Evolutionary conservation across 257 asterid genomes (phyloP), one percentile per base, ranked within the genome.

Genomic region (Nicotiana tomentosiformis): DNA sequence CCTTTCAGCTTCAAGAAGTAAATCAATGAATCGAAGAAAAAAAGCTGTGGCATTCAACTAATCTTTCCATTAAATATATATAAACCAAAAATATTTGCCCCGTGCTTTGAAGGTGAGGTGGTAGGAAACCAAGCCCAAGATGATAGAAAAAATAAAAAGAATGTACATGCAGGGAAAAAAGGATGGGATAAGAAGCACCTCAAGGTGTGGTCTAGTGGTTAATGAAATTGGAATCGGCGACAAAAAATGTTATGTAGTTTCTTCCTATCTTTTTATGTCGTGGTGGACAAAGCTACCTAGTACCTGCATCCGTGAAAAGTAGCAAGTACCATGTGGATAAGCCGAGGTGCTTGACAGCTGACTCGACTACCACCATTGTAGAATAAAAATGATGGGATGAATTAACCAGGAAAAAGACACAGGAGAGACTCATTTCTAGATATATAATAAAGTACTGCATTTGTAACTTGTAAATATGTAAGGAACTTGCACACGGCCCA

Each of bases 1-100:
- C 35, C 43, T 80, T 69, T 87, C 69, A 84, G 56, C 64, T 30
- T 33, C 61, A 32, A n/a, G n/a, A 78, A 35, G 29, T 43, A 68
- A 67, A 69, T 12, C 0, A 69, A 55, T 11, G 2, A 61, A 32
- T n/a, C 30, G 14, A 46, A 61, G 43, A 8, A 37, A 15, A 29
- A 55, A 17, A 10, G 26, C 33, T 11, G n/a, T 10, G 12, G 35
- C 58, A 16, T 20, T 15, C 58, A 43, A 20, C 78, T 43, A 70
- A n/a, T 35, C 56, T 37, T 69, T 69, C 1, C 55, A 37, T 69
- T 43, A 39, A 16, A 68, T 68, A 10, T 10, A 10, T 37, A 5
- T 69, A 69, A 37, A 4, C 32, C 55, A 18, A 49, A 39, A 68
- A 10, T 68, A n/a, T 68, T 68, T n/a, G 10, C 32, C 5, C 20